Conservation (phyloP, 2,329 filamentous ascomycete genomes). For the Hirsutella minnesotensis region DNA sequence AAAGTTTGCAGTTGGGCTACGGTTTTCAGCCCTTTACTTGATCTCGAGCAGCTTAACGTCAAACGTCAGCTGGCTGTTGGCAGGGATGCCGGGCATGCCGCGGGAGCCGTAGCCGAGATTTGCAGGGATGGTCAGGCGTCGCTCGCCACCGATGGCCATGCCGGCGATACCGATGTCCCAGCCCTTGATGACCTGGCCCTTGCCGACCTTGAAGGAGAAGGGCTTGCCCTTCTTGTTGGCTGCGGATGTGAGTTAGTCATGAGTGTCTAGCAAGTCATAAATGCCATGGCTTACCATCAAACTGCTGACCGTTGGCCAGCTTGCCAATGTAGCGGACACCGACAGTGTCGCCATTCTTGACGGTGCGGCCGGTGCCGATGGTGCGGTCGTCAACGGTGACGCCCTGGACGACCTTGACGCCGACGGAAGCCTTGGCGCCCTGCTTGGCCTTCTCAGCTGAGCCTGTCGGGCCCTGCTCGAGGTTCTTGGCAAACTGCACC, state of each 20-base stretch:
- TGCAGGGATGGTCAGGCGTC: slow-evolving; percentile 80
- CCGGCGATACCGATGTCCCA: slow-evolving; percentile 93
- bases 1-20: background rate
- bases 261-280: no score
- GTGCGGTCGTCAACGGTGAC: slow-evolving; percentile 96
- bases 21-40: slow-evolving; percentile 47
- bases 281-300: slow-evolving; percentile 83
- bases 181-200: slow-evolving; percentile 94
- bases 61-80: slow-evolving; percentile 84
- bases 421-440: slow-evolving; percentile 36
- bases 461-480: slow-evolving; percentile 88
- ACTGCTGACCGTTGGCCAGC: slow-evolving; percentile 85
- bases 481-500: slow-evolving; percentile 97
- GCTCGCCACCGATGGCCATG: slow-evolving; percentile 89
- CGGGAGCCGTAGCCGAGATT: slow-evolving; percentile 83
- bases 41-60: slow-evolving; percentile 80
- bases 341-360: slow-evolving; percentile 83
- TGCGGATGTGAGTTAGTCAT: slow-evolving; percentile 19
- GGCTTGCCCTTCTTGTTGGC: slow-evolving; percentile 99
- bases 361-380: slow-evolving; percentile 68
- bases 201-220: slow-evolving; percentile 89
- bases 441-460: slow-evolving; percentile 38
- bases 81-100: slow-evolving; percentile 71
- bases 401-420: slow-evolving; percentile 72
- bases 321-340: slow-evolving; percentile 98